Percentiles rank a stretch among this genome's conserved stretches.
These are phyloP conservation scores for Monilinia fructigena DNA, from an alignment of 2,329 filamentous ascomycete species.

Conservation along the genomic window DNA sequence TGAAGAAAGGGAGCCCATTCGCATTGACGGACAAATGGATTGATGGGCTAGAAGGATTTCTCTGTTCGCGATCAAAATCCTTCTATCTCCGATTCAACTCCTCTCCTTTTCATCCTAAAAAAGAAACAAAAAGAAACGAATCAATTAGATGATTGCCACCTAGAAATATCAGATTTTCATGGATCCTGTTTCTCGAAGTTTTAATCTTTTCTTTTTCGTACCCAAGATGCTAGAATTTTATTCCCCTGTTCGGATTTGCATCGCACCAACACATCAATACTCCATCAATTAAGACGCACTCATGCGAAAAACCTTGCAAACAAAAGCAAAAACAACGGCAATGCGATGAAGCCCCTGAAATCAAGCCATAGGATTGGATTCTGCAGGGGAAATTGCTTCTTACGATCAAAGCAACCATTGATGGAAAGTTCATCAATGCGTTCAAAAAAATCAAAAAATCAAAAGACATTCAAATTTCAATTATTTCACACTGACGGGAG, in stretches of 20 bases:
- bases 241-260: constrained; percentile 11
- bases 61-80: not conserved
- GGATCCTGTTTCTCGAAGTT: constrained; percentile 11
- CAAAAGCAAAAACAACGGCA: constrained; percentile 8
- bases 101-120: not conserved
- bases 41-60: not conserved
- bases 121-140: not conserved
- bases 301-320: not conserved
- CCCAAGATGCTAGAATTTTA: constrained; percentile 1
- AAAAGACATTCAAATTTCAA: not conserved
- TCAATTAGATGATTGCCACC: not conserved
- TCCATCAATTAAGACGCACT: too few relatives aligned
- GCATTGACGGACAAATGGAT: not conserved
- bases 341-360: not conserved
- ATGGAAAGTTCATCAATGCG: not conserved
- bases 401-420: not conserved
- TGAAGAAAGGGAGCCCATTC: not conserved
- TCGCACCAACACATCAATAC: constrained; percentile 7
- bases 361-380: constrained; percentile 7
- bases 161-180: constrained; percentile 3
- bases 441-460: not conserved
- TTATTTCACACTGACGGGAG: constrained; percentile 9
- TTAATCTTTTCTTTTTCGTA: constrained; percentile 19
- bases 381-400: constrained; percentile 15
- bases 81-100: not conserved